Base-by-base conservation (phyloP, 257 asterid species). In the Solanum dulcamara region DNA sequence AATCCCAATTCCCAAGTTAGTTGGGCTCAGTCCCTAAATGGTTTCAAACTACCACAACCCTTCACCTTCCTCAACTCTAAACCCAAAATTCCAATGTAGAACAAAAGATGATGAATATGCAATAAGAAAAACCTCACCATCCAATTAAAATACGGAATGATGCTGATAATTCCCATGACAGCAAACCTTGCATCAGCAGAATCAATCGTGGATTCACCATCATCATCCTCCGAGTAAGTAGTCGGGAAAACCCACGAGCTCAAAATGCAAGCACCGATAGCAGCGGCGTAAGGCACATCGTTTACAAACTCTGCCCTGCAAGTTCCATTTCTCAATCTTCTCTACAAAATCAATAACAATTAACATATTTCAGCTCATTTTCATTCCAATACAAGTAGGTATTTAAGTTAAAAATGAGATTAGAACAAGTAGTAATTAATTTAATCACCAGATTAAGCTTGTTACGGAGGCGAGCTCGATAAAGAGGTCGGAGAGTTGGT, bases 81-180 rank as follows among this genome's bases (percentile, higher is more conserved):
- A 74, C 22, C 81, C 37, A 40, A 40, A 40, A 74, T 24, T 3
- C 20, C 0, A 72, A 72, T n/a, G 11, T 13, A 40, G 38, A 44
- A 75, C 59, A 75, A 75, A 75, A 24, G 14, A 14, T 80, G 3
- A 81, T 35, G 17, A 81, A 81, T 40, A 81, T 7, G 35, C 53
- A 55, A 53, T 7, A 35, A 62, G 7, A 46, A 72, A 70, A 42
- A 22, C 50, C 74, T 87, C 81, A 96, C 98, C 98, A 96, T 92
- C 99, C 99, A 96, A 89, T 95, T 96, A 92, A 96, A 96, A 89
- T 91, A 96, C 67, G 99, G 99, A 35, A 96, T 93, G 93, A 95
- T 91, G 92, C 97, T 90, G 85, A 96, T 95, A 90, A 96, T 91
- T 40, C 93, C 98, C 99, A 96, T 96, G 74, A 95, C 99, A 32